These are phyloP conservation scores for Rhodotorula sp. DNA, from an alignment of 1,284 basidiomycete genomes.

Conservation along the genomic window DNA sequence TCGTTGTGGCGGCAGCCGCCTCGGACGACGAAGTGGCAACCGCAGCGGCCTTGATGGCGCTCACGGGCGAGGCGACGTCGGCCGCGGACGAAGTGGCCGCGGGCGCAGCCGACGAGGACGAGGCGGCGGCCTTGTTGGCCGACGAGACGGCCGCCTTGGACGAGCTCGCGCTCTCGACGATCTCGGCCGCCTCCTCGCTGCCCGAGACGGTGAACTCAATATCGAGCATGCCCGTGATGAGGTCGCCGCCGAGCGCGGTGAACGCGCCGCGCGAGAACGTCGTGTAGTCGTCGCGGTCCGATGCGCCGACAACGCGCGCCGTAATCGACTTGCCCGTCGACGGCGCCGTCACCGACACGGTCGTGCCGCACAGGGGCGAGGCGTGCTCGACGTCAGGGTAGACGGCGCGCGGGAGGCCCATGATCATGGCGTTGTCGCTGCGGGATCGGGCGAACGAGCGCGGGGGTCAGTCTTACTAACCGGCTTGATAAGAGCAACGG, in stretches of 20 bases:
- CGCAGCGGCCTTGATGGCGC: not conserved
- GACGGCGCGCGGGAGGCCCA: conserved; percentile 28
- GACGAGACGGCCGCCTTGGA: conserved; percentile 3
- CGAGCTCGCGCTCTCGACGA: not conserved
- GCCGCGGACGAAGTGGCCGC: conserved; percentile 11
- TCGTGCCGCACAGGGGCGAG: conserved; percentile 20
- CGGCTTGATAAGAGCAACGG: too few species aligned
- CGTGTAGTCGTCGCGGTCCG: conserved; percentile 27
- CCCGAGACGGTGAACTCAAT: conserved; percentile 20
- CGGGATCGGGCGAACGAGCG: not conserved
- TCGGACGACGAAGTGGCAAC: not conserved
- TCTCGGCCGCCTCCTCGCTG: conserved; percentile 6
- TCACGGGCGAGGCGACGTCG: not conserved
- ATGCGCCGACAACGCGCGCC: conserved; percentile 23
- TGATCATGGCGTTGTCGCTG: conserved; percentile 14
- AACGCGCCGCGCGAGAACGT: conserved; percentile 21
- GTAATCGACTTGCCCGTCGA: conserved; percentile 28
- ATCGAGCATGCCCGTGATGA: conserved; percentile 24
- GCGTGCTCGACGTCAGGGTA: conserved; percentile 21
- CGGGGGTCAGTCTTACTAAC: not conserved
- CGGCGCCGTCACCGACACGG: conserved; percentile 11
- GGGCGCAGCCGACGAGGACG: conserved; percentile 3
- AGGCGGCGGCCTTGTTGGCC: not conserved
- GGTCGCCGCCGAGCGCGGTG: conserved; percentile 30
- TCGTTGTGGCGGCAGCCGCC: not conserved